These are phyloP conservation scores for Cryptosporidium ryanae DNA, from an alignment of 169 alveolate genomes.

Conservation along the genomic window DNA sequence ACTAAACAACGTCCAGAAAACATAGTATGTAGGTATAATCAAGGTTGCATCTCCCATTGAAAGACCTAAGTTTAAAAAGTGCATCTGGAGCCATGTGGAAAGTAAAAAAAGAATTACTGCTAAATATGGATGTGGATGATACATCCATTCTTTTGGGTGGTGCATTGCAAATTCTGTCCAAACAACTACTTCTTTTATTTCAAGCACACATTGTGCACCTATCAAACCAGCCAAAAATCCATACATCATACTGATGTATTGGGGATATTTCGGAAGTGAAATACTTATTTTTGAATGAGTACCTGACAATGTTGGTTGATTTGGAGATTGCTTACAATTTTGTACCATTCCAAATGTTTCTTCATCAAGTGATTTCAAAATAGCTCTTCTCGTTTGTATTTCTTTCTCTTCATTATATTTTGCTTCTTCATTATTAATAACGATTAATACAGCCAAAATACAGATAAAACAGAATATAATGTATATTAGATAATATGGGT, in stretches of 20 bases:
- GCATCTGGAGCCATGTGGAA: slow-evolving; percentile 85
- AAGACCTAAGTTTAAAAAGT: slow-evolving; percentile 84
- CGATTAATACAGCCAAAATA: slow-evolving; percentile 82
- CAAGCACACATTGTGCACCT: slow-evolving; percentile 87
- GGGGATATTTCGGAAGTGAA: slow-evolving; percentile 76
- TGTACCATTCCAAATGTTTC: slow-evolving; percentile 20
- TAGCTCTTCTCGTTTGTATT: slow-evolving; percentile 76
- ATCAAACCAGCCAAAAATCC: slow-evolving; percentile 86
- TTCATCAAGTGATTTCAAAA: slow-evolving; percentile 75
- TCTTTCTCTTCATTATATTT: slow-evolving; percentile 78
- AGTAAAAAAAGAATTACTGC: slow-evolving; percentile 81
- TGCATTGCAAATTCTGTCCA: slow-evolving; percentile 77
- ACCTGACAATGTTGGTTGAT: slow-evolving; percentile 16
- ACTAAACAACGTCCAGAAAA: slow-evolving; percentile 86
- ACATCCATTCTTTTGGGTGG: slow-evolving; percentile 64
- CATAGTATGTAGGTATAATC: slow-evolving; percentile 86
- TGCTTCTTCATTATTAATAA: slow-evolving; percentile 81
- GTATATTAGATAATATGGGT: slow-evolving; percentile 85
- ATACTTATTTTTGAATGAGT: slow-evolving; percentile 65
- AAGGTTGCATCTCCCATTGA: slow-evolving; percentile 87
- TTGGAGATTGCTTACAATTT: slow-evolving; percentile 6
- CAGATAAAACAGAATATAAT: slow-evolving; percentile 80
- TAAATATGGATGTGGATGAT: slow-evolving; percentile 82
- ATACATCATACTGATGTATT: slow-evolving; percentile 81
- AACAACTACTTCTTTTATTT: slow-evolving; percentile 85